Percentiles rank a stretch among this genome's conserved stretches.
phyloP scores from a whole-genome alignment of 495 filamentous ascomycete species.

The Hypoxylon crocopeplum region DNA sequence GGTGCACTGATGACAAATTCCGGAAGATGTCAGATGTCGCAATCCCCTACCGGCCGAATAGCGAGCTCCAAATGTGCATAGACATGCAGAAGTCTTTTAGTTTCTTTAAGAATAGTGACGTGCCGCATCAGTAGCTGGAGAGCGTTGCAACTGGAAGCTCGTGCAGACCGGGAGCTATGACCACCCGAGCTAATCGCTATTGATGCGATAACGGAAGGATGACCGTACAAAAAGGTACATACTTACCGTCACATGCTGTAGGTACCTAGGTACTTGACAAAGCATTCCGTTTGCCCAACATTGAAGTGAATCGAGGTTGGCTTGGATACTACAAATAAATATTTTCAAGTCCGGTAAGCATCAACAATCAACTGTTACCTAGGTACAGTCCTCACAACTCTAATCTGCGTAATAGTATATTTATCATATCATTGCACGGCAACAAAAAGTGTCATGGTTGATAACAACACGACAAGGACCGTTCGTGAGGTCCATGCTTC shows the following conservation, averaged over 20 bases:
- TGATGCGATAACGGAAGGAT: not conserved
- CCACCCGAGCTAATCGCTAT: not conserved
- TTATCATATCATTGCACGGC: too few species aligned
- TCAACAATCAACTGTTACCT: too few species aligned
- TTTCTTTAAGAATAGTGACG: conserved; percentile 16
- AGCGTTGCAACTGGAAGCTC: not conserved
- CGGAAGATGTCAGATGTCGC: conserved; percentile 37
- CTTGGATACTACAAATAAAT: too few species aligned
- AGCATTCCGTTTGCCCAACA: too few species aligned
- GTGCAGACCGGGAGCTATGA: conserved; percentile 1
- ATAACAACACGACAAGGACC: conserved; percentile 10
- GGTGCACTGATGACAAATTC: conserved; percentile 34
- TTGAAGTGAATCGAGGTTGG: too few species aligned
- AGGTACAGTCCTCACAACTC: too few species aligned
- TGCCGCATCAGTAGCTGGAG: conserved; percentile 25
- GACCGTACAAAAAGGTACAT: too few species aligned
- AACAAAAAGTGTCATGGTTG: too few species aligned
- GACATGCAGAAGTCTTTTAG: conserved; percentile 6
- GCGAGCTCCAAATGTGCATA: conserved; percentile 2
- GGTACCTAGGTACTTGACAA: too few species aligned
- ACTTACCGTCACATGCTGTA: too few species aligned
- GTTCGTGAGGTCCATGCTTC: not conserved
- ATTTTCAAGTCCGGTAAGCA: not conserved
- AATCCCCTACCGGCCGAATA: conserved; percentile 27
- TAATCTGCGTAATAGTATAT: too few species aligned